Conservation (phyloP, 169 alveolate species). For the Neospora caninum region DNA sequence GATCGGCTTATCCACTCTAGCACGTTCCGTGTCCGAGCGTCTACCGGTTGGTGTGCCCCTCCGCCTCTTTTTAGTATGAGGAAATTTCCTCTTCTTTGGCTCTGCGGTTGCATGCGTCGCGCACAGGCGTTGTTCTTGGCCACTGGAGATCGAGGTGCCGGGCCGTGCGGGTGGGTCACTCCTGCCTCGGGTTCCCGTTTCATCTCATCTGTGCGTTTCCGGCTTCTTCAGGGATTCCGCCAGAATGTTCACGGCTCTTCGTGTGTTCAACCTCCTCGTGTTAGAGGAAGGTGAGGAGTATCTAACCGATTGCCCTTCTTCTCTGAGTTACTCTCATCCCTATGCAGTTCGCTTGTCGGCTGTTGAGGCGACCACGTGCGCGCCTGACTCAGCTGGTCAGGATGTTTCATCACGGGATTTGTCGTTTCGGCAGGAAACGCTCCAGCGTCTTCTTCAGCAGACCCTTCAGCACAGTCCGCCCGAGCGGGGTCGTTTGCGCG, state of each 20-base stretch:
- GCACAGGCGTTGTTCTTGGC: neutral
- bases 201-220: neutral
- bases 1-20: no score
- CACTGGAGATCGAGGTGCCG: neutral
- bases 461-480: neutral
- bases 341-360: conserved; percentile 19
- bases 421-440: neutral
- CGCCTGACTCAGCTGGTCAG: neutral
- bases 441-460: conserved; percentile 39
- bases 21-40: no score
- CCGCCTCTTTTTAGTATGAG: neutral
- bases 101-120: neutral
- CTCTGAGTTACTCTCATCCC: conserved; percentile 36
- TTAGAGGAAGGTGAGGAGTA: conserved; percentile 64
- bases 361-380: conserved; percentile 18
- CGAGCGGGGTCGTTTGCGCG: conserved; percentile 49
- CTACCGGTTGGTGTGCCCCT: no score
- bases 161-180: neutral
- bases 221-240: neutral
- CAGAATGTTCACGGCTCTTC: neutral
- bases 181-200: neutral
- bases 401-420: neutral
- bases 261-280: conserved; percentile 56
- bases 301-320: conserved; percentile 27
- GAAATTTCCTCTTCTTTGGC: neutral